phyloP scores from a whole-genome alignment of 495 filamentous ascomycete genomes.

The Xylaria nigripes region DNA sequence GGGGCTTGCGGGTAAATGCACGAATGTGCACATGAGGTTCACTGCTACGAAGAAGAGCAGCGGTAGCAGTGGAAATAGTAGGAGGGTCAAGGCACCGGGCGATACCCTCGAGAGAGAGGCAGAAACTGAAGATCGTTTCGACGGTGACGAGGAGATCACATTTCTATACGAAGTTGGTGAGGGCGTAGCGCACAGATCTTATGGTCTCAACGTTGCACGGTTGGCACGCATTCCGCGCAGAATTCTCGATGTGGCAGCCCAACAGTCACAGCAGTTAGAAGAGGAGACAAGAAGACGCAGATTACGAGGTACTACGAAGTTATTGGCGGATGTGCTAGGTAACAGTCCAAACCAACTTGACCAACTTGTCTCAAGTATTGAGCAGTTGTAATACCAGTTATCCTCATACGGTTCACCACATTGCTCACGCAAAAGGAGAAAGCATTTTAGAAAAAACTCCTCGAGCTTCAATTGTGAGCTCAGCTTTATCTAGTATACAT shows the following conservation, averaged over 20 bases:
- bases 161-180: conserved; percentile 79
- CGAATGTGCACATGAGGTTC: conserved; percentile 82
- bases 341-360: conserved; percentile 33
- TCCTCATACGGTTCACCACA: background rate
- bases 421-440: background rate
- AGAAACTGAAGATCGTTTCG: conserved; percentile 31
- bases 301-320: conserved; percentile 37
- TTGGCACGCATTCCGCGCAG: conserved; percentile 71
- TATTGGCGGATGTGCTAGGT: conserved; percentile 37
- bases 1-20: conserved; percentile 54
- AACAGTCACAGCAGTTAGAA: conserved; percentile 77
- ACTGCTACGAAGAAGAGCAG: conserved; percentile 34
- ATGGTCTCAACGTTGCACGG: conserved; percentile 88
- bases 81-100: conserved; percentile 17
- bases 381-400: conserved; percentile 32
- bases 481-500: conserved; percentile 11
- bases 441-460: background rate
- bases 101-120: conserved; percentile 17
- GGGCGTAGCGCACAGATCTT: conserved; percentile 85
- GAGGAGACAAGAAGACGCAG: conserved; percentile 55
- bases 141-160: conserved; percentile 53
- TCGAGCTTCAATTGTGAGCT: conserved; percentile 5
- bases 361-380: conserved; percentile 40
- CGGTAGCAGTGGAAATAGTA: background rate
- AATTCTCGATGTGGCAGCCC: conserved; percentile 67